These are phyloP conservation scores for Pseudocercospora crystallina DNA, from an alignment of 2,329 filamentous ascomycete species.

Conservation along the genomic window DNA sequence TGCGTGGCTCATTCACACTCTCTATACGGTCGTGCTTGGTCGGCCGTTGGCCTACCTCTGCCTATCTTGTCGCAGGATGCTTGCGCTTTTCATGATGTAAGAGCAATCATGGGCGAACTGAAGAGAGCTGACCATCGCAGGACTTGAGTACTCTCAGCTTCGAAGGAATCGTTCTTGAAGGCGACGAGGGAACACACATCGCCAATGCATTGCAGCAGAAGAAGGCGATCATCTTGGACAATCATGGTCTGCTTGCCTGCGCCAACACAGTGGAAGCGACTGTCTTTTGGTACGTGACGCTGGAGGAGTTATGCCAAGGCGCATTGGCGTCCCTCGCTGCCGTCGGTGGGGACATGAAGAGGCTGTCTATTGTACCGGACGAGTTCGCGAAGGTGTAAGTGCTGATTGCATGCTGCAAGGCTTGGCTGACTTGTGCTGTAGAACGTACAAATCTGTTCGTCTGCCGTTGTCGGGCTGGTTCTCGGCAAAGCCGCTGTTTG, in stretches of 20 bases:
- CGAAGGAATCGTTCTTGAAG: conserved; percentile 43
- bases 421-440: neutral
- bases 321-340: conserved; percentile 55
- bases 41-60: conserved; percentile 34
- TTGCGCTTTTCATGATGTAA: conserved; percentile 38
- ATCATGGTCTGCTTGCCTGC: conserved; percentile 43
- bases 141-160: too few relatives aligned
- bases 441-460: conserved; percentile 64
- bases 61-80: conserved; percentile 41
- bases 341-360: conserved; percentile 58
- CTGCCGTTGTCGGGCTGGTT: conserved; percentile 64
- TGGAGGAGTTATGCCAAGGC: conserved; percentile 36
- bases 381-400: conserved; percentile 58
- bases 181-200: conserved; percentile 42
- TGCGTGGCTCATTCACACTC: conserved; percentile 42
- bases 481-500: conserved; percentile 67
- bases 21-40: conserved; percentile 41
- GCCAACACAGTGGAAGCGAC: conserved; percentile 36
- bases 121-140: too few relatives aligned
- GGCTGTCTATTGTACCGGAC: conserved; percentile 64
- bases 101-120: too few relatives aligned
- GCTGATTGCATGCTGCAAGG: neutral
- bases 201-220: conserved; percentile 36
- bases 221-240: conserved; percentile 37
- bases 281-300: conserved; percentile 36